Evolutionary conservation across 345 rosid genomes (phyloP), one percentile per base, ranked within the genome.

Genomic region (Aquilaria sinensis): DNA sequence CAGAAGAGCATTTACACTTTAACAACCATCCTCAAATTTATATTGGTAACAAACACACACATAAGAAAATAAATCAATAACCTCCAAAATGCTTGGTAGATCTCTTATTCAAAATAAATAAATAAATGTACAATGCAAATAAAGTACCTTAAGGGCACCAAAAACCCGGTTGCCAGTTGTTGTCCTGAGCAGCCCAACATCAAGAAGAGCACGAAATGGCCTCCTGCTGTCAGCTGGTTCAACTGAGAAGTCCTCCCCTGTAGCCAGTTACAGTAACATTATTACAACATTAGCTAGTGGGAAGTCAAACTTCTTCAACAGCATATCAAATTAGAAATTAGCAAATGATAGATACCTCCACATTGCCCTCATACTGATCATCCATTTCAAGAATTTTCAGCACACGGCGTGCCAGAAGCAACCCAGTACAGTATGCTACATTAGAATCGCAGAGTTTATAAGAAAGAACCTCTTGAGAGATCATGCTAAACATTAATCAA

Each of bases 181-280:
- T 9, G 95, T 87, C 64, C 74, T 83, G 70, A 83, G 31, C 32
- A 87, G 78, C 9, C 95, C 95, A 63, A 87, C 95, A 78, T 87
- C 95, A 70, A 87, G 95, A 50, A 87, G 89, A 74, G 91, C 89
- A 66, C 87, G 91, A 79, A 85, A 87, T 15, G 95, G 95, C 83
- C 90, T 81, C 71, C 91, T 80, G 66, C 53, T 77, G 5, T 77
- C 90, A 50, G 80, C 67, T 34, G 89, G 96, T 55, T 90, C 97
- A n/a, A 90, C 90, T 9, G 90, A 88, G 68, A 45, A 90, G 66
- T 90, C 96, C 76, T 88, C 97, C 2, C 97, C 97, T 45, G 85
- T 80, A 23, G 92, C 97, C 97, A 87, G 67, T 61, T 9, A 66
- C 64, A 10, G 52, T 6, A 51, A 58, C 29, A 16, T 2, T 37